Evolutionary conservation across 371 early-diverging fungal species (phyloP).

Genomic region (Mortierella sp.): DNA sequence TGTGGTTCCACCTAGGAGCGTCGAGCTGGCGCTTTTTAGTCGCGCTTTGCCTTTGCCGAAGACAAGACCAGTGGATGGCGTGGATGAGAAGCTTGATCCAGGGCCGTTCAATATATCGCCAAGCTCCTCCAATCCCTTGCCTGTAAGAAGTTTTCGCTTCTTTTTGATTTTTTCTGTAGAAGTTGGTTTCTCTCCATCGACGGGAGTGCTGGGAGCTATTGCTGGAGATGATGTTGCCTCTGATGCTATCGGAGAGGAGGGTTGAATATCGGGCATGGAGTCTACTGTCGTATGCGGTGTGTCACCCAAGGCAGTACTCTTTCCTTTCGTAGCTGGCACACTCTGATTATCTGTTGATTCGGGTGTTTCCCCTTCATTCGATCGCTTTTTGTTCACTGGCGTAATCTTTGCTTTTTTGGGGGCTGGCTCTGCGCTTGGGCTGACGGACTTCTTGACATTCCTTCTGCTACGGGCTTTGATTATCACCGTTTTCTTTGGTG

Average conservation of each 20-base stretch:
- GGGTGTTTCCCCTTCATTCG: background rate
- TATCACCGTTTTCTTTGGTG: conserved; percentile 13
- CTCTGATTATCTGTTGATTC: background rate
- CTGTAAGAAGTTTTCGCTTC: conserved; percentile 48
- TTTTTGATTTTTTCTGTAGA: conserved; percentile 35
- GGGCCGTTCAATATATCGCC: conserved; percentile 49
- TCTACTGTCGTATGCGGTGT: background rate
- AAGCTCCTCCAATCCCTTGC: conserved; percentile 46
- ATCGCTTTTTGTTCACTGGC: background rate
- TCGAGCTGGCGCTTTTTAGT: background rate
- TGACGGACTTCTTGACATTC: conserved; percentile 13
- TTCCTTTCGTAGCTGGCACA: background rate
- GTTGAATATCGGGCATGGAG: background rate
- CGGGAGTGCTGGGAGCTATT: background rate
- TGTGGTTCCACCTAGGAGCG: background rate
- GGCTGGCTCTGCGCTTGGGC: conserved; percentile 10
- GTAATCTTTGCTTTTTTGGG: conserved; percentile 1
- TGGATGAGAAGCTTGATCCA: conserved; percentile 25
- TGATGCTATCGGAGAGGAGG: background rate
- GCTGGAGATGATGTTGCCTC: conserved; percentile 10
- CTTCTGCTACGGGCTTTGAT: conserved; percentile 1
- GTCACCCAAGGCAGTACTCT: background rate
- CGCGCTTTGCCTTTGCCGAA: conserved; percentile 14
- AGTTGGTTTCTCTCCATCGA: background rate
- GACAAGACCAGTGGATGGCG: conserved; percentile 21